Evolutionary conservation across 2,329 filamentous ascomycete genomes (phyloP).

Genomic region (Xylogone sp.): DNA sequence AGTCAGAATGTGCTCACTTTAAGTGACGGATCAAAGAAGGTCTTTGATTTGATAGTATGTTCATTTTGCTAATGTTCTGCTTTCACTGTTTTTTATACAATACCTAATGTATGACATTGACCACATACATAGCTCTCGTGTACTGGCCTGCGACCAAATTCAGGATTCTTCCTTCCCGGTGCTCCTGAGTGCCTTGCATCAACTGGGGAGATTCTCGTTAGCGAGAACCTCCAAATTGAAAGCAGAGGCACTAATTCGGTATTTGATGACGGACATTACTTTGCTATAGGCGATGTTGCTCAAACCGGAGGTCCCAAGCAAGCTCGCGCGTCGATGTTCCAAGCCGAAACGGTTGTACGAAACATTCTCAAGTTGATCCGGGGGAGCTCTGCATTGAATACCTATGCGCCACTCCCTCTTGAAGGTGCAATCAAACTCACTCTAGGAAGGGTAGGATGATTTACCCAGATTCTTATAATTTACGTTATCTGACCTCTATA

Average conservation of each 20-base stretch:
- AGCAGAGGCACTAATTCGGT: conserved; percentile 13
- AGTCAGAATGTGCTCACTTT: conserved; percentile 21
- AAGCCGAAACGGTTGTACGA: conserved; percentile 38
- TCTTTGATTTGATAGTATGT: conserved; percentile 38
- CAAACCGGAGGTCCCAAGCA: conserved; percentile 37
- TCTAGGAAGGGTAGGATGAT: conserved; percentile 24
- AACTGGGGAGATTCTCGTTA: conserved; percentile 32
- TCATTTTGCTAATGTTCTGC: too few species aligned
- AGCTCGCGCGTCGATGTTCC: conserved; percentile 39
- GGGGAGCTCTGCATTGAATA: conserved; percentile 16
- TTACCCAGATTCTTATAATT: not conserved
- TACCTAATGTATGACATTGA: not conserved
- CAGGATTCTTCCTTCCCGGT: conserved; percentile 3
- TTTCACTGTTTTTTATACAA: conserved; percentile 24
- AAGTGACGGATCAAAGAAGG: conserved; percentile 25
- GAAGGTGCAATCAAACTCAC: conserved; percentile 36
- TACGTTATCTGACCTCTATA: not conserved
- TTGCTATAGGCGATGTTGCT: conserved; percentile 49
- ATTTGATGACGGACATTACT: conserved; percentile 32
- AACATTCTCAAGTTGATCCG: conserved; percentile 42
- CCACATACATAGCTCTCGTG: not conserved
- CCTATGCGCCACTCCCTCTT: conserved; percentile 26
- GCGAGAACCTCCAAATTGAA: conserved; percentile 41
- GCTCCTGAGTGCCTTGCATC: conserved; percentile 3
- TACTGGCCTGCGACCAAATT: conserved; percentile 21